Evolutionary conservation across 345 rosid genomes (phyloP).

Genomic region (Excoecaria agallocha): DNA sequence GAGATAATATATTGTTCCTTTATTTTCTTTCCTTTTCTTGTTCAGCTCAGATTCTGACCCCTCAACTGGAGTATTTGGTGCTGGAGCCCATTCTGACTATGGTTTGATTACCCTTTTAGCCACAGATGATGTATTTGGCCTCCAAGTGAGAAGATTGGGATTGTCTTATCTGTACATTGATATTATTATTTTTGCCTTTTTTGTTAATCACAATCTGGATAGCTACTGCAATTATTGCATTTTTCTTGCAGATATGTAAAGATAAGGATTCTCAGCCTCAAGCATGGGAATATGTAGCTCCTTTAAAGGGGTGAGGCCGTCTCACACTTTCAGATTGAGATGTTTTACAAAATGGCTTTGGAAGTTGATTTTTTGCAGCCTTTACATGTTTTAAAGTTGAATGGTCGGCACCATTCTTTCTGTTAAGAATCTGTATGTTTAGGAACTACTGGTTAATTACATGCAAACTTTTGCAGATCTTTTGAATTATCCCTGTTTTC

Average conservation of each 20-base stretch:
- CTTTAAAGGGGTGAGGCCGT: slow-evolving; percentile 66
- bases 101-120: slow-evolving; percentile 90
- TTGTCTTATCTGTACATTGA: slow-evolving; percentile 1
- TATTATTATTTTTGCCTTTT: not conserved
- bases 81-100: slow-evolving; percentile 89
- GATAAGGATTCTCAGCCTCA: slow-evolving; percentile 68
- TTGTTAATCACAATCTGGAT: not conserved
- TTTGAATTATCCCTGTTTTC: not conserved
- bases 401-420: not conserved
- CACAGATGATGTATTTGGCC: slow-evolving; percentile 70
- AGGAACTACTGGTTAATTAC: not conserved
- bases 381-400: not conserved
- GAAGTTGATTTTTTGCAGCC: not conserved
- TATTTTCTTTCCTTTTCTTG: not conserved
- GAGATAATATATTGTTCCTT: slow-evolving; percentile 2
- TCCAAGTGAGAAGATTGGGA: slow-evolving; percentile 51
- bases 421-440: not conserved
- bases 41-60: slow-evolving; percentile 71
- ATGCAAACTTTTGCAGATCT: not conserved
- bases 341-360: not conserved
- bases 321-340: not conserved
- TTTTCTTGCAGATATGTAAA: slow-evolving; percentile 63
- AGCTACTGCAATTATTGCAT: not conserved
- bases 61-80: slow-evolving; percentile 65
- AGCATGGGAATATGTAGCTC: slow-evolving; percentile 76